Evolutionary conservation across 192 early-diverging fungal species (phyloP).

Genomic region (Backusella luteola): DNA sequence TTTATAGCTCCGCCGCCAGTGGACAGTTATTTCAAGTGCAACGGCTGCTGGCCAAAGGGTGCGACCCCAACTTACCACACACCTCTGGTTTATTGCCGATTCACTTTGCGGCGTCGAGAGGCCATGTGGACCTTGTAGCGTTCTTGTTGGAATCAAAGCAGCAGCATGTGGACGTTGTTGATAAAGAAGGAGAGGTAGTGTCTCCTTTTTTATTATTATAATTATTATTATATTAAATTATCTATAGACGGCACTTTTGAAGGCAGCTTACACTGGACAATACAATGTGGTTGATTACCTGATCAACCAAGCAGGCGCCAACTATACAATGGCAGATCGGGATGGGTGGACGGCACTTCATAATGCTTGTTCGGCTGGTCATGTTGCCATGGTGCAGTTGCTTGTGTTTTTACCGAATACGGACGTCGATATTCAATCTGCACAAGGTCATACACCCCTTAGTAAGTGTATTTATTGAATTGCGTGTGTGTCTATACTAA

Average conservation of each 20-base stretch:
- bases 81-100: slow-evolving; percentile 51
- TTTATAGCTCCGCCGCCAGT: neutral
- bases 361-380: slow-evolving; percentile 61
- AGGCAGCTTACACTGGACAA: slow-evolving; percentile 66
- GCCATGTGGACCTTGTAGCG: slow-evolving; percentile 49
- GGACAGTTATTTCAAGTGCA: slow-evolving; percentile 1
- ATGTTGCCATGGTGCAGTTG: slow-evolving; percentile 46
- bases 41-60: neutral
- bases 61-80: slow-evolving; percentile 6
- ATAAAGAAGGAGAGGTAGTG: slow-evolving; percentile 61
- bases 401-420: slow-evolving; percentile 51
- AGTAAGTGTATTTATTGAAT: slow-evolving; percentile 36
- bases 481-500: neutral
- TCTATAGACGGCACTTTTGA: slow-evolving; percentile 61
- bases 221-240: neutral
- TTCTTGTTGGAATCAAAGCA: slow-evolving; percentile 51
- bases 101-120: slow-evolving; percentile 56
- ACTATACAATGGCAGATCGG: slow-evolving; percentile 55
- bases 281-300: slow-evolving; percentile 53
- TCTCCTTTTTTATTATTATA: neutral
- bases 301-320: slow-evolving; percentile 45
- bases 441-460: slow-evolving; percentile 65
- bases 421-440: slow-evolving; percentile 53
- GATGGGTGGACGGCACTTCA: slow-evolving; percentile 79
- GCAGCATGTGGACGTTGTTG: slow-evolving; percentile 56